Base-by-base conservation (phyloP, 176 grass and related monocot genomes). In the Echinochloa phyllopogon region DNA sequence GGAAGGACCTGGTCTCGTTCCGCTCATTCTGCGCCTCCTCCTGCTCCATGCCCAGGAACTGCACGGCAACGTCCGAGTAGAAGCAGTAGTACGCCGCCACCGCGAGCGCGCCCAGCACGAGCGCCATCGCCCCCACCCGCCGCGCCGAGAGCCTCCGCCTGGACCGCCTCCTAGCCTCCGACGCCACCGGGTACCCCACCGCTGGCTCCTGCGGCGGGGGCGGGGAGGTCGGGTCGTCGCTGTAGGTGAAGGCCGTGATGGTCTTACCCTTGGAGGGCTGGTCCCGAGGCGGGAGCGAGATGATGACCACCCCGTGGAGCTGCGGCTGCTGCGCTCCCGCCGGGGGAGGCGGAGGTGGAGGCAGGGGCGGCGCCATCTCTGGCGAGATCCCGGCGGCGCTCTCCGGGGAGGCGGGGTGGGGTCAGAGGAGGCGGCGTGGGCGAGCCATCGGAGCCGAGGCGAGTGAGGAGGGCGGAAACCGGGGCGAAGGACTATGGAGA, bases 181-280 rank as follows among this genome's bases (percentile, higher is more conserved):
- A 9, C n/a, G 2, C 58, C n/a, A 63, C 24, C 4, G 87, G 17
- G 65, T 43, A 56, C 11, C 69, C 25, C 49, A 59, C 68, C 45
- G 16, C n/a, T 8, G 69, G 39, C 15, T 7, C 53, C 12, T 82
- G 72, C 7, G 27, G n/a, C 10, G 40, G 18, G 25, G 56, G 55
- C 20, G 68, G 75, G 2, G 75, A 18, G 20, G 0, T 27, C 10
- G 78, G 4, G 6, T 85, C 84, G 79, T 94, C 90, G 90, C 91
- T 88, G 86, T 92, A 87, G 81, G 97, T 88, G 91, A 89, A 99
- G 78, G 94, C 96, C 9, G 96, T 99, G 88, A 99, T 76, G 44
- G 94, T 99, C 83, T 99, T 99, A 64, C 96, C 96, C 86, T 99
- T 99, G 86, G 86, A 96, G n/a, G 94, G 91, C n/a, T 99, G 81